Conservation (phyloP, 352 stramenopile species). For the Phytopythium boreale region DNA sequence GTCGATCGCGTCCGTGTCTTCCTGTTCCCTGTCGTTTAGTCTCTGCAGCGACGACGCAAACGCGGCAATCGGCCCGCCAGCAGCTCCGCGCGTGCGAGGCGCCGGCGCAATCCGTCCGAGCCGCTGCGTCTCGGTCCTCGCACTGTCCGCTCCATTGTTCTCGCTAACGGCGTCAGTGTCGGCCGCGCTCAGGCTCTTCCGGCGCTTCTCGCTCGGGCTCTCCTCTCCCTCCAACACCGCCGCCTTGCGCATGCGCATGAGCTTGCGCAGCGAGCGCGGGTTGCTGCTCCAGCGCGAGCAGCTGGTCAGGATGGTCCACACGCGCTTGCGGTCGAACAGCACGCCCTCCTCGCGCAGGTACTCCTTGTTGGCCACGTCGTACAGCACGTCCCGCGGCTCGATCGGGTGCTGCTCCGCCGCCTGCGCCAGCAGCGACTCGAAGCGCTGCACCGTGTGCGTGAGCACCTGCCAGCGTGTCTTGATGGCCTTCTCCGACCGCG, state of each 20-base stretch:
- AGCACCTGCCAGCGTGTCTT: conserved; percentile 16
- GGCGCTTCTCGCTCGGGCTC: neutral
- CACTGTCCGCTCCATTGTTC: neutral
- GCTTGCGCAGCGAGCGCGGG: conserved; percentile 11
- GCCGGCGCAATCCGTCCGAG: conserved; percentile 2
- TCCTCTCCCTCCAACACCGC: neutral
- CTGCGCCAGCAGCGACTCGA: conserved; percentile 8
- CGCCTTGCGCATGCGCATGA: conserved; percentile 10
- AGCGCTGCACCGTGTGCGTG: conserved; percentile 12
- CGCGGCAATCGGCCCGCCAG: neutral
- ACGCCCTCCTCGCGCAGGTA: conserved; percentile 6
- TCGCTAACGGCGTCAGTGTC: neutral
- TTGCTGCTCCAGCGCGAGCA: conserved; percentile 11
- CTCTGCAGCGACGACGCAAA: conserved; percentile 3
- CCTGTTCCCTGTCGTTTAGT: conserved; percentile 6
- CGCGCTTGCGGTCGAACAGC: conserved; percentile 9
- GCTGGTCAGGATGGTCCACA: conserved; percentile 6
- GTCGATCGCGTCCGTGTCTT: neutral
- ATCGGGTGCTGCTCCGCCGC: neutral
- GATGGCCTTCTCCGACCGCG: conserved; percentile 16
- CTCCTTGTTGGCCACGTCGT: conserved; percentile 6
- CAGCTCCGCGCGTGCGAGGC: neutral
- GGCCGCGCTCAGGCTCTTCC: neutral
- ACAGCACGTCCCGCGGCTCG: conserved; percentile 3
- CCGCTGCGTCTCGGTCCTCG: neutral